These are phyloP conservation scores for Nannochloropsis oceanica DNA, from an alignment of 108 stramenopile species.

Conservation along the genomic window DNA sequence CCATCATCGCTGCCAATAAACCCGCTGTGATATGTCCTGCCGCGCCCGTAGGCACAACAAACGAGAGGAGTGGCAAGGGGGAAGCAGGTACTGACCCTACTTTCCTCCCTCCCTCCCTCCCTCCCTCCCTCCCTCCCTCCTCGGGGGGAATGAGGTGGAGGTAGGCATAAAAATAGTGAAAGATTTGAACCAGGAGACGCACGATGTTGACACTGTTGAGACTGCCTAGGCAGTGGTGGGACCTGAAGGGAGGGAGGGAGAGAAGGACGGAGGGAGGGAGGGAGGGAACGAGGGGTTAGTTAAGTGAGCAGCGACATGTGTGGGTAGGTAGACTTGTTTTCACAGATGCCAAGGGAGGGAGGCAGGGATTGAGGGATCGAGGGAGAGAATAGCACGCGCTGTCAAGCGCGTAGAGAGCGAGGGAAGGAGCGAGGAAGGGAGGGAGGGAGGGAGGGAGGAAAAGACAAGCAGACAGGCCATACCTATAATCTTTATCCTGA, in stretches of 20 bases:
- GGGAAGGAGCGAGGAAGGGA: neutral
- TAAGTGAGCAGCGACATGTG: no score
- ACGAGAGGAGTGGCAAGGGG: neutral
- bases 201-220: slow-evolving; percentile 73
- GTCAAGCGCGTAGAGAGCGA: no score
- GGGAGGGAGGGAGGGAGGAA: neutral
- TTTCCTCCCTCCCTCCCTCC: neutral
- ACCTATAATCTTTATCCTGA: neutral
- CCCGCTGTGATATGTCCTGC: neutral
- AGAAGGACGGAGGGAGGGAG: neutral
- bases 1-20: neutral
- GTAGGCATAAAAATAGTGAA: slow-evolving; percentile 67
- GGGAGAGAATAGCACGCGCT: no score
- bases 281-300: neutral
- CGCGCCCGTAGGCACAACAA: neutral
- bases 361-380: no score
- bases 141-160: neutral
- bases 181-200: slow-evolving; percentile 61
- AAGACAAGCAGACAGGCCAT: neutral
- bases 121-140: neutral
- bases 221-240: slow-evolving; percentile 1
- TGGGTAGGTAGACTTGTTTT: no score
- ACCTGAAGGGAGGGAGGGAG: neutral
- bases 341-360: no score
- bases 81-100: no score